Conservation (phyloP, 2,329 filamentous ascomycete species). For the Epichloe typhina region DNA sequence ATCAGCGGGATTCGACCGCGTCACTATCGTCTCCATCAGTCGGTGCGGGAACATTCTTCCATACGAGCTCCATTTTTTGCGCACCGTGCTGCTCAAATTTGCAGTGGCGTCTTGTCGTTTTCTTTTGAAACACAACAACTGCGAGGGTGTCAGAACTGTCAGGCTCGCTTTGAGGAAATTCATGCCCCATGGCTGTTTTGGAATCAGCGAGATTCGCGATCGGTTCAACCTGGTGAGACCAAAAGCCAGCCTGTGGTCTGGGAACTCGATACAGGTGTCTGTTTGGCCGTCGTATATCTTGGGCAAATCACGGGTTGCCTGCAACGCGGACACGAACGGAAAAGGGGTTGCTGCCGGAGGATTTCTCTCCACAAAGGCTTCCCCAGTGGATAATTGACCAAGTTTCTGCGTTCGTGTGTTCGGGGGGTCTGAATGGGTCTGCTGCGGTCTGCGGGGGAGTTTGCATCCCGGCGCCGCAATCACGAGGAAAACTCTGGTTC, state of each 20-base stretch:
- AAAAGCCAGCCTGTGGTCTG: slow-evolving; percentile 50
- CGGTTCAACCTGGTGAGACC: slow-evolving; percentile 27
- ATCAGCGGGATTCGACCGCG: slow-evolving; percentile 36
- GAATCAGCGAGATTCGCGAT: slow-evolving; percentile 42
- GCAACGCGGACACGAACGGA: slow-evolving; percentile 34
- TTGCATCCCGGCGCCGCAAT: slow-evolving; percentile 54
- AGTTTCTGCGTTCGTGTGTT: slow-evolving; percentile 23
- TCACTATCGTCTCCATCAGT: slow-evolving; percentile 52
- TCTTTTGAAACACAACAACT: slow-evolving; percentile 9
- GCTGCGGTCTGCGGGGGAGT: slow-evolving; percentile 40
- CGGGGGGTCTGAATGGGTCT: slow-evolving; percentile 50
- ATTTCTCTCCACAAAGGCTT: slow-evolving; percentile 41
- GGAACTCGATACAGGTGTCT: slow-evolving; percentile 48
- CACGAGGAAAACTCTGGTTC: slow-evolving; percentile 56
- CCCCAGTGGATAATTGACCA: slow-evolving; percentile 46
- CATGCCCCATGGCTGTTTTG: slow-evolving; percentile 42
- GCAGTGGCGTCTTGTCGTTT: too few relatives aligned
- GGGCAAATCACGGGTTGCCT: slow-evolving; percentile 49
- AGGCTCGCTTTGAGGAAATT: slow-evolving; percentile 35
- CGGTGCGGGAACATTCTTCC: slow-evolving; percentile 35
- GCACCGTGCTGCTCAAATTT: not conserved
- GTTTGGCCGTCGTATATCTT: slow-evolving; percentile 46
- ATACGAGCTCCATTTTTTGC: slow-evolving; percentile 31
- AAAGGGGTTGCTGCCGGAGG: slow-evolving; percentile 41
- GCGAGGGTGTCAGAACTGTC: slow-evolving; percentile 21